These are phyloP conservation scores for Hygrophorus russula DNA, from an alignment of 768 basidiomycete genomes.

Conservation along the genomic window DNA sequence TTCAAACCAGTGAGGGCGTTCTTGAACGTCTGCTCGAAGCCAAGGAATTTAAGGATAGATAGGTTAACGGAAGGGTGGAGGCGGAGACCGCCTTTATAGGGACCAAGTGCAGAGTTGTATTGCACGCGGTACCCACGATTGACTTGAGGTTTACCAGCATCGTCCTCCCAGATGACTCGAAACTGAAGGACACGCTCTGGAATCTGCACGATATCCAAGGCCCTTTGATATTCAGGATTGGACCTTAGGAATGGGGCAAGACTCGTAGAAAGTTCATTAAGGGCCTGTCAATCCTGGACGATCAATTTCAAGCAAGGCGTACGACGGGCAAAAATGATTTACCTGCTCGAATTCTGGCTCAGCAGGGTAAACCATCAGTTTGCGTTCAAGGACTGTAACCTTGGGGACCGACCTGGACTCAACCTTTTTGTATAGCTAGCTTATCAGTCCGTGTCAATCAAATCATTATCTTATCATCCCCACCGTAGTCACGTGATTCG, in stretches of 20 bases:
- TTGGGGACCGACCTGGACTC: not conserved
- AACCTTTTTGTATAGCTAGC: too few relatives aligned
- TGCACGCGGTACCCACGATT: slow-evolving; percentile 66
- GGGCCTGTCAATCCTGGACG: slow-evolving; percentile 29
- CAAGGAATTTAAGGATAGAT: slow-evolving; percentile 77
- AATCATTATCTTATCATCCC: too few relatives aligned
- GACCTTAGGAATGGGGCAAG: slow-evolving; percentile 53
- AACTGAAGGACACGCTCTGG: slow-evolving; percentile 51
- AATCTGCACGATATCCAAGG: slow-evolving; percentile 50
- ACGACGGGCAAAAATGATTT: not conserved
- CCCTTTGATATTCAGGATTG: slow-evolving; percentile 58
- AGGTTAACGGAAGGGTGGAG: slow-evolving; percentile 74
- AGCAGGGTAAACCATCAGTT: slow-evolving; percentile 29
- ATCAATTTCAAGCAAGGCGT: not conserved
- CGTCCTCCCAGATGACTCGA: slow-evolving; percentile 73
- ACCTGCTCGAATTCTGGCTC: slow-evolving; percentile 68
- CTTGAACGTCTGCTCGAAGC: slow-evolving; percentile 75
- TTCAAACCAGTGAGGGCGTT: slow-evolving; percentile 66
- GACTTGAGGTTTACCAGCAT: slow-evolving; percentile 51
- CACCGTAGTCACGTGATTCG: too few relatives aligned
- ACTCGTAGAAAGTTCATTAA: slow-evolving; percentile 53
- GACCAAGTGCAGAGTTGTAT: slow-evolving; percentile 72
- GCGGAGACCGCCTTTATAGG: slow-evolving; percentile 71
- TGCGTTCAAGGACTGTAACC: slow-evolving; percentile 2
- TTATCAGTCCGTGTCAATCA: too few relatives aligned